These are phyloP conservation scores for Neonectria hederae DNA, from an alignment of 2,329 filamentous ascomycete species.

Conservation along the genomic window DNA sequence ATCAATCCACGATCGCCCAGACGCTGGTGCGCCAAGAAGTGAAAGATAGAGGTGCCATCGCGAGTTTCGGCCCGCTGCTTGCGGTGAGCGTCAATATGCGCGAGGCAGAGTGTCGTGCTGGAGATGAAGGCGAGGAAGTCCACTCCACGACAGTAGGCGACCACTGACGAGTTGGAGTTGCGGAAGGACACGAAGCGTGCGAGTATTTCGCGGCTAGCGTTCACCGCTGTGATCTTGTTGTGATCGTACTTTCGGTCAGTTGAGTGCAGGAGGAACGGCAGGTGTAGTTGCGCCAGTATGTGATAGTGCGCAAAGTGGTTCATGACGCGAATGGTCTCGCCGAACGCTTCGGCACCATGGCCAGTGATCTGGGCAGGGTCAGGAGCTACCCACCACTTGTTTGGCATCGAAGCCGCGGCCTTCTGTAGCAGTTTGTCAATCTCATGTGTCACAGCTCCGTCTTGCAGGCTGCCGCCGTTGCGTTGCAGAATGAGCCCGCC, in stretches of 20 bases:
- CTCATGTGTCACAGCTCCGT: neutral
- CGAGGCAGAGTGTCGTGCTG: neutral
- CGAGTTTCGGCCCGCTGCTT: neutral
- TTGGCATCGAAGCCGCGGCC: neutral
- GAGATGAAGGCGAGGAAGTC: neutral
- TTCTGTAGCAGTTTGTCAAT: neutral
- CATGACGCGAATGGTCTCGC: neutral
- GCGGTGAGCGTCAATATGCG: neutral
- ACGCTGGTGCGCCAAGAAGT: neutral
- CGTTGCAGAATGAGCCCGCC: neutral
- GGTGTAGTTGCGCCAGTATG: neutral
- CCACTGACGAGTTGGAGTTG: neutral
- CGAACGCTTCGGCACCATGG: neutral
- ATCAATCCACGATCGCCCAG: neutral
- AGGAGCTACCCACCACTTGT: neutral
- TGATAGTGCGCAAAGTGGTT: neutral
- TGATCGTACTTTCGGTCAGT: neutral
- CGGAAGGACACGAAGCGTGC: neutral
- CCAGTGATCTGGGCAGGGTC: neutral
- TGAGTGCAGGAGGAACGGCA: neutral
- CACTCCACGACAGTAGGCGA: neutral
- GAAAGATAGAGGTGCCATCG: neutral
- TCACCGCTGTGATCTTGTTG: neutral
- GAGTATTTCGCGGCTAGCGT: neutral
- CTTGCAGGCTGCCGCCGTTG: neutral